Base-by-base conservation (phyloP, 148 eudicot genomes). In the Heliosperma pusillum region DNA sequence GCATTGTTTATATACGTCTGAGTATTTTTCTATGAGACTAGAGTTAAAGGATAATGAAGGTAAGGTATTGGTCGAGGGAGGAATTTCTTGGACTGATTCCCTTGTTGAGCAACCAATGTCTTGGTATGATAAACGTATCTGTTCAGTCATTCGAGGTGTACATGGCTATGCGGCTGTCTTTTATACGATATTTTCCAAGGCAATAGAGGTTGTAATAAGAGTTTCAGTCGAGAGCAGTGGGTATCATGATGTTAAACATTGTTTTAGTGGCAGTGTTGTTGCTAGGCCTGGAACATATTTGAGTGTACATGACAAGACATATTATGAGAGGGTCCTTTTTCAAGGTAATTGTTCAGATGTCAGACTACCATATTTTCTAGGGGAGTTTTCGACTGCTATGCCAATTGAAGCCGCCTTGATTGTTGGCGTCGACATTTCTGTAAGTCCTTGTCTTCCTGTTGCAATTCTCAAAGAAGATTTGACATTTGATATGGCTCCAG, bases 131-230 rank as follows among this genome's bases (percentile, higher is more conserved):
- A 30, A 19, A 29, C 65, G 20, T 33, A 4, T 44, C 2, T 72
- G 73, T 20, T 24, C 53, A 12, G 47, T 72, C 25, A 10, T 20
- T 72, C 33, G 19, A 19, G 74, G 75, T 72, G 47, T 56, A 26
- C 29, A 27, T 33, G 29, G 52, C 42, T 72, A 72, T 2, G 50
- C 74, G 20, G 27, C 45, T 9, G 24, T 55, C 19, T 33, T 26
- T 33, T 56, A 53, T 56, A 30, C 62, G 8, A 7, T 71, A 3
- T 57, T 72, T 40, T 19, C 25, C 19, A 24, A 10, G 0, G 75
- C 50, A 5, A 27, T 72, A 5, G 52, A 56, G 64, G 75, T 65
- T 17, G 3, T 11, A 3, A 24, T 72, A 2, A 33, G 21, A 11
- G 47, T 72, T 57, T 36, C 36, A 1, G 29, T 55, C 21, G 11